Evolutionary conservation across 306 rosid species (phyloP), one percentile per base, ranked within the genome.

Genomic region (Vigna hirtella): DNA sequence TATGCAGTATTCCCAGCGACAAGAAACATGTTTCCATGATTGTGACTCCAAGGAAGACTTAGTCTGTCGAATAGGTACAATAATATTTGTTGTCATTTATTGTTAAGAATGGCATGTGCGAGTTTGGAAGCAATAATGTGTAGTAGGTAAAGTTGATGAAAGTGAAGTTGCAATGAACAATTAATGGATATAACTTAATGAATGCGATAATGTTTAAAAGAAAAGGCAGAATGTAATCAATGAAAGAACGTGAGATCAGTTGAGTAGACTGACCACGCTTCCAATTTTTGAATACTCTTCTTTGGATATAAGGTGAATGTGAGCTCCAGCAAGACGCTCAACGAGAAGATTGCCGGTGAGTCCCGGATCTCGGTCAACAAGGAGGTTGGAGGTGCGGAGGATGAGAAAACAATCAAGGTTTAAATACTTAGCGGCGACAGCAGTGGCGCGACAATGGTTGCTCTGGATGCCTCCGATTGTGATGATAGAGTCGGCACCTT

Each of bases 361-460:
- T 68, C 98, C 90, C 24, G 98, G 98, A 78, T 95, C 98, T 83
- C 87, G 91, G 80, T 92, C 3, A 61, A 95, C 91, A 13, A 95
- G 89, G 51, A 95, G 98, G 78, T 34, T 6, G 8, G 68, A 91
- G 45, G 96, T 93, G 67, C 91, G 88, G 42, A 93, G 90, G 64
- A 95, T 93, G 40, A 93, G 94, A 82, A 79, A 91, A 65, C 88
- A 88, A 62, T 93, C 96, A 22, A 95, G 98, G 82, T 93, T 88
- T 48, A 95, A 83, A 81, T 95, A 95, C 84, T 87, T 89, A 1
- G 99, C 97, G 43, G 98, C 98, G 24, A 95, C 99, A 5, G 98
- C 98, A 72, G 98, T 95, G 52, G 99, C 97, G 7, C 99, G 96
- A 65, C 98, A 95, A 58, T 95, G 99, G 79, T 95, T 95, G 87